Evolutionary conservation across 2,329 filamentous ascomycete genomes (phyloP), one percentile per base, ranked within the genome.

Genomic region (Gnomoniopsis smithogilvyi): DNA sequence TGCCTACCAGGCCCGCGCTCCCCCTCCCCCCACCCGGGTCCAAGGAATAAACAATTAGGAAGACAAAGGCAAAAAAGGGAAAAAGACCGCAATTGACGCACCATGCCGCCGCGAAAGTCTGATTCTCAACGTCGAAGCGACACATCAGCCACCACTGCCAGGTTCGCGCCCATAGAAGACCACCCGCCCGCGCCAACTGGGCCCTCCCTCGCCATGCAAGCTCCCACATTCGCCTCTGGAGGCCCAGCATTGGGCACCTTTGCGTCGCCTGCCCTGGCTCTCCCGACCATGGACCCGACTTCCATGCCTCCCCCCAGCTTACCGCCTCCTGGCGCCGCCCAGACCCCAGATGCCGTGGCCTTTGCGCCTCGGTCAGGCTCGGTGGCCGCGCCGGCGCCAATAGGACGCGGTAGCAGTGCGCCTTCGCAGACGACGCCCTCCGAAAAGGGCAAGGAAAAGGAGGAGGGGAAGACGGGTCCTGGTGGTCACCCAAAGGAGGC

Each of bases 41-140:
- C 26, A 30, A 30, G 8, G 8, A 4, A 30, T 30, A 30, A 8
- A 30, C 26, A 30, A 30, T n/a, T n/a, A n/a, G n/a, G n/a, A 8
- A 30, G 26, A 30, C 26, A 30, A 30, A 30, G 26, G 26, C 4
- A 30, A 8, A 30, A 30, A 30, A 30, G 26, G 26, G 26, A 30
- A n/a, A 22, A n/a, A 24, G 6, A 38, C 45, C 51, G 19, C 36
- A 10, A 2, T 24, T 14, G 24, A 57, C 57, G 51, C 64, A 62
- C 65, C 56, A 85, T 86, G 83, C 80, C 83, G 51, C 76, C 82
- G 26, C 78, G 80, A 55, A 87, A 86, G 69, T 80, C 77, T 63
- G 81, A 83, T 64, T 66, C 72, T 30, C 58, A 68, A 46, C 74
- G 74, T 62, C 75, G 72, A 62, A 78, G 75, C 73, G 77, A 80